Conservation (phyloP, 495 filamentous ascomycete species). For the Aspergillus nidulans region DNA sequence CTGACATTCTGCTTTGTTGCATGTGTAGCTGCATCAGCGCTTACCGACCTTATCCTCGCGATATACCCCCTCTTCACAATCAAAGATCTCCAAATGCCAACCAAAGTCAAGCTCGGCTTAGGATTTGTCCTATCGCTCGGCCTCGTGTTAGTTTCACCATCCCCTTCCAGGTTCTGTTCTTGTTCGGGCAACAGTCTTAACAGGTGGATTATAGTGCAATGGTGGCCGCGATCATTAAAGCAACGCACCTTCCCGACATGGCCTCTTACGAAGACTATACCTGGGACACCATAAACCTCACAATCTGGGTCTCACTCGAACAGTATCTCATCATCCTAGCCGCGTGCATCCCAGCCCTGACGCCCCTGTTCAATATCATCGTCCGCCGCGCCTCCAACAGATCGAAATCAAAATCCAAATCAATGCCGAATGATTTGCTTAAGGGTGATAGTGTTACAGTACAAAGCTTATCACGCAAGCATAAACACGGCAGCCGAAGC, state of each 20-base stretch:
- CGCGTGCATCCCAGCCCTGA: constrained; percentile 12
- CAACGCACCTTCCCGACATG: constrained; percentile 6
- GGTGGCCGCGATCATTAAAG: constrained; percentile 16
- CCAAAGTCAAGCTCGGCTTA: constrained; percentile 9
- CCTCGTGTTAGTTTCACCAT: constrained; percentile 4
- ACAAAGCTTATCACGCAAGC: not conserved
- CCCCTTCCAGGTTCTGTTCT: no score
- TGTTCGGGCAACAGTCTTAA: no score
- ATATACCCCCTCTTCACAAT: constrained; percentile 15
- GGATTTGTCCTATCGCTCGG: constrained; percentile 12
- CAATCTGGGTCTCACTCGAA: constrained; percentile 9
- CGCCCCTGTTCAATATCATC: constrained; percentile 10
- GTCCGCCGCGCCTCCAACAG: not conserved
- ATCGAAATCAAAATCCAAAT: not conserved
- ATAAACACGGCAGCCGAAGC: not conserved
- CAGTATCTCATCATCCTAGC: constrained; percentile 15
- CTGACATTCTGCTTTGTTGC: not conserved
- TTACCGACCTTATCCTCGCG: constrained; percentile 10
- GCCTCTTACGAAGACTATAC: not conserved
- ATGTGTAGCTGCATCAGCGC: constrained; percentile 4
- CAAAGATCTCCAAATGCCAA: constrained; percentile 6
- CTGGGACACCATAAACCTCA: constrained; percentile 7
- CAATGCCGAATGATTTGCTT: not conserved
- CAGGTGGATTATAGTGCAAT: no score
- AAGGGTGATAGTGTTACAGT: not conserved